These are phyloP conservation scores for Agastache rugosa DNA, from an alignment of 257 asterid genomes.

Conservation along the genomic window DNA sequence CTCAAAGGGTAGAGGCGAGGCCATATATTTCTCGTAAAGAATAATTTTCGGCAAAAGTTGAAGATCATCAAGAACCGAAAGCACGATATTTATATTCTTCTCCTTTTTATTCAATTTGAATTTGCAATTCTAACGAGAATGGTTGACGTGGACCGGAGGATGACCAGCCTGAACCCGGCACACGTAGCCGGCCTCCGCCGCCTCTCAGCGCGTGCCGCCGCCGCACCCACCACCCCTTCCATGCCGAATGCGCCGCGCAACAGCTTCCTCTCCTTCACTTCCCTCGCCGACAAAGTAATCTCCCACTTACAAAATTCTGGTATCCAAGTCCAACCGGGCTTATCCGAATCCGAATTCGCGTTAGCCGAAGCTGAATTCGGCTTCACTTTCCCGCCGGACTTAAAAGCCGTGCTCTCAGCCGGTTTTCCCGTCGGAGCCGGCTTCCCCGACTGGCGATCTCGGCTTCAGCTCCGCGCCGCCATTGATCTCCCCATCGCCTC, in stretches of 20 bases:
- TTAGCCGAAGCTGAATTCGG: conserved; percentile 94
- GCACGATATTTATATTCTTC: conserved; percentile 21
- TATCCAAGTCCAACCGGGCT: conserved; percentile 67
- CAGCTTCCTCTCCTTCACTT: conserved; percentile 77
- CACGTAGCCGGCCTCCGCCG: conserved; percentile 96
- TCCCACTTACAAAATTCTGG: conserved; percentile 63
- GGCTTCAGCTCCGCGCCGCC: conserved; percentile 83
- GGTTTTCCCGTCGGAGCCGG: conserved; percentile 88
- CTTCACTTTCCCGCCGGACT: conserved; percentile 85
- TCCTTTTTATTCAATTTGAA: neutral
- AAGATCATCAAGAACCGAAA: conserved; percentile 41
- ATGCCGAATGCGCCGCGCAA: conserved; percentile 81
- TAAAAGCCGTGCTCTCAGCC: conserved; percentile 79
- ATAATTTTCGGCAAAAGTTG: conserved; percentile 27
- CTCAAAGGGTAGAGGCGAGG: conserved; percentile 15
- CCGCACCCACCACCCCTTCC: conserved; percentile 61
- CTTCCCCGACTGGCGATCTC: conserved; percentile 91
- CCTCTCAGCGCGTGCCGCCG: conserved; percentile 88
- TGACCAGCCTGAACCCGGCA: conserved; percentile 85
- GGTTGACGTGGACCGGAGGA: conserved; percentile 99
- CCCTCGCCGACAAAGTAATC: conserved; percentile 78
- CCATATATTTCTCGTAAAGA: neutral
- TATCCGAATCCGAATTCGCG: conserved; percentile 79
- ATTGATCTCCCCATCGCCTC: conserved; percentile 85
- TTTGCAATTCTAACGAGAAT: conserved; percentile 35